These are phyloP conservation scores for Priceomyces melissophilus DNA, from an alignment of 805 yeast species.

Conservation along the genomic window DNA sequence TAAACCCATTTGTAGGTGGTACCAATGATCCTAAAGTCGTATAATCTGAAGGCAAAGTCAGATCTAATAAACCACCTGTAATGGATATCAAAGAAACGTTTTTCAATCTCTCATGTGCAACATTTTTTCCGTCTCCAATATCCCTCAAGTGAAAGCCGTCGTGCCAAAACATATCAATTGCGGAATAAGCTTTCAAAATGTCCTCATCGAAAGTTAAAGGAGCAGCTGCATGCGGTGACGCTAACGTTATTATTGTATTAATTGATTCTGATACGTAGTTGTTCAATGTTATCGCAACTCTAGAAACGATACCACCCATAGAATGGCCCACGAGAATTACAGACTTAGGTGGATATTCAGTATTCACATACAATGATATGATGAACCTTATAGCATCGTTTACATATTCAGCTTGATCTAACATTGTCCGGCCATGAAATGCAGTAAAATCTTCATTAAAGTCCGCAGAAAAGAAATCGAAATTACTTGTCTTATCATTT, in stretches of 20 bases:
- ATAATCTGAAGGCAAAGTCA: constrained; percentile 85
- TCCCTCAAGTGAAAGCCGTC: constrained; percentile 42
- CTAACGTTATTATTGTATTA: constrained; percentile 78
- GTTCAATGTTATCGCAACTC: constrained; percentile 77
- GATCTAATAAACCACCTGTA: constrained; percentile 83
- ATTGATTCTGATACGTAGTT: constrained; percentile 71
- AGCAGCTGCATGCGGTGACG: constrained; percentile 90
- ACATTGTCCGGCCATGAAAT: constrained; percentile 87
- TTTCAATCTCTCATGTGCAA: constrained; percentile 46
- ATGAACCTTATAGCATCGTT: constrained; percentile 85
- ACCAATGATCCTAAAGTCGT: constrained; percentile 69
- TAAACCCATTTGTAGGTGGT: constrained; percentile 74
- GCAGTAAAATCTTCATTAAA: constrained; percentile 96
- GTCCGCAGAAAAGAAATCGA: constrained; percentile 89
- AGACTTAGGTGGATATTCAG: constrained; percentile 51
- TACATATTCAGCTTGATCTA: constrained; percentile 89
- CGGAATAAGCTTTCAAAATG: constrained; percentile 66
- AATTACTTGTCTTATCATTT: constrained; percentile 38
- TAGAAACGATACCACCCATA: constrained; percentile 95
- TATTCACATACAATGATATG: constrained; percentile 56
- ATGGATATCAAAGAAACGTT: constrained; percentile 75
- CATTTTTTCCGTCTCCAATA: constrained; percentile 10
- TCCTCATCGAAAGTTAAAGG: constrained; percentile 95
- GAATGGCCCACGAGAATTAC: constrained; percentile 87
- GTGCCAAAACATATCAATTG: constrained; percentile 79